Base-by-base conservation (phyloP, 176 grass and related monocot species). In the Paspalum vaginatum region DNA sequence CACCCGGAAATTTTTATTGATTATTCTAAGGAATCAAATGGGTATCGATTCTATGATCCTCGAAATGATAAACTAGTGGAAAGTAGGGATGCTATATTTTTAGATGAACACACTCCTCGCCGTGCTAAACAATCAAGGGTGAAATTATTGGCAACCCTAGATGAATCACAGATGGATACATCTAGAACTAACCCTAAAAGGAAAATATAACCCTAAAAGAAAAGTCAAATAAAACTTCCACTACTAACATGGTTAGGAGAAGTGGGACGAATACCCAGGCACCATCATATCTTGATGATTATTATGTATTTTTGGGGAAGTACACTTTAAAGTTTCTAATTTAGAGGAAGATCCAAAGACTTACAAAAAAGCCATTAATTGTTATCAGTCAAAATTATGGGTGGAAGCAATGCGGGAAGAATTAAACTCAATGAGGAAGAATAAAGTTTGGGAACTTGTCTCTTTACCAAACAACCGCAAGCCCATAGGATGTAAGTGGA, bases 301-400 rank as follows among this genome's bases (percentile, higher is more conserved):
- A 78, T 65, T 78, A 65, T 48, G 24, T 77, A 0, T 77, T 77
- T 48, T 21, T 45, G 11, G n/a, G 54, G 53, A 45, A 75, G 73
- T 75, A 0, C 54, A 75, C 54, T 75, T 12, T 46, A 75, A 75
- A 60, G 5, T 68, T 68, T 14, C 41, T 24, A 9, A 68, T 45
- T 45, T 68, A 45, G 65, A 68, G 41, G 41, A 68, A 45, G 65
- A 68, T n/a, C 65, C 11, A 8, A 68, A 45, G n/a, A 22, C 41
- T 24, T 46, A 68, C 6, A 44, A 67, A 43, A 17, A 75, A 24
- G 72, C 5, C 7, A 58, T 75, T 22, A 25, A 4, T 4, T 59
- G 53, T 13, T 1, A 18, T 9, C 38, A 75, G 24, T 75, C 38
- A 44, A 58, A 58, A 44, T 12, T 75, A 25, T 67, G 64, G 64